Percentiles rank a stretch among this genome's conserved stretches.
These are phyloP conservation scores for Pythium rishiriense DNA, from an alignment of 352 stramenopile genomes.

Conservation along the genomic window DNA sequence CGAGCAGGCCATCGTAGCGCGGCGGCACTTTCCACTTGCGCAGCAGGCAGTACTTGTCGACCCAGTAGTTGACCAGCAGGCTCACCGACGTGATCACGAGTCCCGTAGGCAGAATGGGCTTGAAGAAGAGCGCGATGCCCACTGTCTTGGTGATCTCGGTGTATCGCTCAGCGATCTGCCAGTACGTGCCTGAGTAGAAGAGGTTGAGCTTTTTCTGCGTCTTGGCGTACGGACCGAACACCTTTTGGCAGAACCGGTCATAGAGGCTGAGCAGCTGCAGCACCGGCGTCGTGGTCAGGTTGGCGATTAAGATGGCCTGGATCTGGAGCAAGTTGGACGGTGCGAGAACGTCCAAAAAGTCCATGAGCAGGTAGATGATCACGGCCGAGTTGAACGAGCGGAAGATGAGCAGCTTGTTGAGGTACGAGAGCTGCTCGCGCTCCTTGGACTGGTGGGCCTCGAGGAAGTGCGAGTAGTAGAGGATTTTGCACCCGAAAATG, in stretches of 20 bases:
- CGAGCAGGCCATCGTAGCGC: slow-evolving; percentile 61
- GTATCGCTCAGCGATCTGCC: slow-evolving; percentile 66
- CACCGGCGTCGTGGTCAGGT: slow-evolving; percentile 67
- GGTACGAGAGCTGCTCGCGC: slow-evolving; percentile 65
- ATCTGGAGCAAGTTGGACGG: slow-evolving; percentile 74
- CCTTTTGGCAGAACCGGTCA: slow-evolving; percentile 44
- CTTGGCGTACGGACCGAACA: slow-evolving; percentile 50
- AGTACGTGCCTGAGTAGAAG: slow-evolving; percentile 73
- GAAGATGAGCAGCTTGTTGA: slow-evolving; percentile 82
- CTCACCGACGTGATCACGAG: slow-evolving; percentile 64
- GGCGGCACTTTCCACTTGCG: slow-evolving; percentile 73
- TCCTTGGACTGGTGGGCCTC: slow-evolving; percentile 69
- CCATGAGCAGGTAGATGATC: slow-evolving; percentile 76
- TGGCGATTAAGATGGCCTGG: slow-evolving; percentile 75
- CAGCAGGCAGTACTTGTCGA: slow-evolving; percentile 83
- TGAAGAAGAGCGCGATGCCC: slow-evolving; percentile 67
- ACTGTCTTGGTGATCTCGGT: slow-evolving; percentile 71
- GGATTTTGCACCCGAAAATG: slow-evolving; percentile 60
- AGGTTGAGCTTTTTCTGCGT: slow-evolving; percentile 78
- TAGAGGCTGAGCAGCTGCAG: slow-evolving; percentile 63
- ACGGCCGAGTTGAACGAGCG: slow-evolving; percentile 73
- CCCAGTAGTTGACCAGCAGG: slow-evolving; percentile 79
- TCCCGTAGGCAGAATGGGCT: slow-evolving; percentile 60
- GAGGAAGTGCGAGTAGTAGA: slow-evolving; percentile 57
- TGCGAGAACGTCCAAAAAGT: slow-evolving; percentile 65